Base-by-base conservation (phyloP, 805 yeast species). In the Ogataea minuta region DNA sequence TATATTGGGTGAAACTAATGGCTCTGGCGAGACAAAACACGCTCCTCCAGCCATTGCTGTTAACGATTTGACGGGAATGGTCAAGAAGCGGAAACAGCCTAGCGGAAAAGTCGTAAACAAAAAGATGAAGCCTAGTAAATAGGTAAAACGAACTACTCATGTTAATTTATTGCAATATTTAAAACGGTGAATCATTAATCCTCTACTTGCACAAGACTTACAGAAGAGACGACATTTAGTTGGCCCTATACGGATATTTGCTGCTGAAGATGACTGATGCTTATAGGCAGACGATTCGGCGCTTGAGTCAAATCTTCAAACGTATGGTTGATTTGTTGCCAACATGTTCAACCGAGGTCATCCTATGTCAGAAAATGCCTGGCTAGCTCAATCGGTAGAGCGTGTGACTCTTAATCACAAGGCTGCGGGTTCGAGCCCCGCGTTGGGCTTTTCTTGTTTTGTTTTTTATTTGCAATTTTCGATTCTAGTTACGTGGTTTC, bases 41-140 rank as follows among this genome's bases (percentile, higher is more conserved):
- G 44, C 56, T 17, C 31, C 54, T 4, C n/a, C 30, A n/a, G 15
- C 44, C 13, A 27, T 63, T 14, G 53, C 62, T 6, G 77, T 81
- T 7, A 80, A 81, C 50, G 88, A 82, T 55, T 63, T 83, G 45
- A 75, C 86, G 0, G 64, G 76, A 4, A 67, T 77, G 68, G 84
- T 81, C 8, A 78, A 76, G 54, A 83, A 82, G 62, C 50, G 63
- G 34, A 60, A 59, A 36, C 48, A 50, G 14, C 37, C 49, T 13
- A 36, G 38, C 5, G 50, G 52, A 4, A 43, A 41, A 19, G 39
- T 39, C 39, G 39, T 41, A n/a, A 45, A 41, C 21, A 50, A 52
- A 33, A 50, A 42, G 31, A 26, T 37, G 2, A 48, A 45, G 43
- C 32, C 37, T 26, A 38, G 24, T 39, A 42, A 37, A 20, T 24